These are phyloP conservation scores for Amniculicola lignicola DNA, from an alignment of 495 filamentous ascomycete genomes.

Conservation along the genomic window DNA sequence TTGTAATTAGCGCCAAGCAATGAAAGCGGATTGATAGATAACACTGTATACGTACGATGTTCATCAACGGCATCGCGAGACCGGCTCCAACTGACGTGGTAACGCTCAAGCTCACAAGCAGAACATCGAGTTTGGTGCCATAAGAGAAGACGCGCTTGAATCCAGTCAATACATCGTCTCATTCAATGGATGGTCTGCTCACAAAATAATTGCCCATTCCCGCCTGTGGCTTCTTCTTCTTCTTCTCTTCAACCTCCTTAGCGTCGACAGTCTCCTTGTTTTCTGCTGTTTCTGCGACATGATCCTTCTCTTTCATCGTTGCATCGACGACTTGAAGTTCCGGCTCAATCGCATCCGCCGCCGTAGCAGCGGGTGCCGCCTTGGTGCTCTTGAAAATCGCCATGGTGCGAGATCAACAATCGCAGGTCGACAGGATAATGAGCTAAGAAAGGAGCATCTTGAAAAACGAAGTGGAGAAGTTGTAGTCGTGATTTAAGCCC, in stretches of 20 bases:
- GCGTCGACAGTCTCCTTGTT: neutral
- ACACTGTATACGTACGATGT: conserved; percentile 25
- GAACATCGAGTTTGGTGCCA: conserved; percentile 26
- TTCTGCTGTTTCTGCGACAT: neutral
- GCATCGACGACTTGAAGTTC: conserved; percentile 6
- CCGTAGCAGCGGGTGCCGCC: conserved; percentile 3
- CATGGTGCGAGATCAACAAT: conserved; percentile 7
- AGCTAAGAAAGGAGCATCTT: no score
- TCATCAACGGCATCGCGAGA: conserved; percentile 34
- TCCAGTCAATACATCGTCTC: neutral
- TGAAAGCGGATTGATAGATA: neutral
- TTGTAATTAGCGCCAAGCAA: neutral
- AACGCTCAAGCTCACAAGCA: conserved; percentile 18
- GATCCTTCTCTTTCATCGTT: conserved; percentile 13
- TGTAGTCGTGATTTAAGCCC: no score
- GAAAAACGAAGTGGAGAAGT: no score
- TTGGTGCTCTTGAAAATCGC: neutral
- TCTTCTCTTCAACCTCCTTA: conserved; percentile 13
- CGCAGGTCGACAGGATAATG: no score
- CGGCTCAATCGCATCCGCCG: conserved; percentile 10
- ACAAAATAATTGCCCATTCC: conserved; percentile 31
- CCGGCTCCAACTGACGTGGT: conserved; percentile 36
- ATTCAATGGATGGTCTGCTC: neutral
- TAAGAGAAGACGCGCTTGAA: conserved; percentile 30
- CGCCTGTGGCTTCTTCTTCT: conserved; percentile 22